These are phyloP conservation scores for Uncinocarpus reesii DNA, from an alignment of 2,329 filamentous ascomycete species.

Conservation along the genomic window DNA sequence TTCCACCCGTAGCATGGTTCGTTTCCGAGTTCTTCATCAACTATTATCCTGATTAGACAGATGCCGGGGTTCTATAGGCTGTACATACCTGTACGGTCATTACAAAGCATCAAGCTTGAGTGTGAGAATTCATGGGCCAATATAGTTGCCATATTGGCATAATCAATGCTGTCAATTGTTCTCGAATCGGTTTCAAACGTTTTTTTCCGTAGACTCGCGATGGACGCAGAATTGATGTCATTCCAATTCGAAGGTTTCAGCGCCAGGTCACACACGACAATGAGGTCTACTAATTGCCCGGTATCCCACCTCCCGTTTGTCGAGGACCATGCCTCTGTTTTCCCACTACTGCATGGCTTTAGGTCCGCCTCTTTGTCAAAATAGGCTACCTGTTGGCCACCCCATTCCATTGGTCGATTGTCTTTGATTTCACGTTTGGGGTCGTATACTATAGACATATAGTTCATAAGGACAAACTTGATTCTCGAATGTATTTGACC, in stretches of 20 bases:
- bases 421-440: not conserved
- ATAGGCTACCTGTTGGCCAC: not conserved
- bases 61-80: not conserved
- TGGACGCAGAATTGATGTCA: not conserved
- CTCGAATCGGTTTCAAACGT: not conserved
- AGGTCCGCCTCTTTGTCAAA: not conserved
- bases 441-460: not conserved
- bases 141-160: conserved; percentile 4
- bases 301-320: not conserved
- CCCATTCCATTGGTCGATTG: conserved; percentile 2
- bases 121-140: conserved; percentile 10
- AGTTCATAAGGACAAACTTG: not conserved
- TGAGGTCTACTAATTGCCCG: not conserved
- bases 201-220: not conserved
- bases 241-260: conserved; percentile 3
- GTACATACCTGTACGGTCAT: conserved; percentile 1
- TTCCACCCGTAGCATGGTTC: conserved; percentile 5
- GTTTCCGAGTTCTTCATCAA: not conserved
- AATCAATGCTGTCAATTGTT: conserved; percentile 1
- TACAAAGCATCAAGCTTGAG: not conserved
- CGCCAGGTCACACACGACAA: conserved; percentile 2
- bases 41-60: not conserved
- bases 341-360: not conserved
- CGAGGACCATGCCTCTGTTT: conserved; percentile 4
- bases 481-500: not conserved